Base-by-base conservation (phyloP, 257 asterid species). In the Jacaranda copaia region DNA sequence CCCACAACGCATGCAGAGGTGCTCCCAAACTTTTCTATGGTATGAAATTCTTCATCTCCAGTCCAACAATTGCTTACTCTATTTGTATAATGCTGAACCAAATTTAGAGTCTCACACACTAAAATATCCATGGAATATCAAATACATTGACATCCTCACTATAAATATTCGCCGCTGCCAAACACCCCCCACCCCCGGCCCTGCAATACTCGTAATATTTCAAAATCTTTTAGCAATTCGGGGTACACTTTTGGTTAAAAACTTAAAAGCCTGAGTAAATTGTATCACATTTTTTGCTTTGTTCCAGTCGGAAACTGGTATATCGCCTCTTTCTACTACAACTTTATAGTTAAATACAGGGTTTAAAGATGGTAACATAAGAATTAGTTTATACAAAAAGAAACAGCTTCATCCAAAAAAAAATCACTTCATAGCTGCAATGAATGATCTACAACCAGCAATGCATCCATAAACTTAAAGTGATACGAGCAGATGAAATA, bases 11-110 rank as follows among this genome's bases (percentile, higher is more conserved):
- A 36, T 43, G 38, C 32, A 43, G 3, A n/a, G 35, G 56, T 46
- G 20, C 59, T 60, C 60, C 64, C 32, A 62, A 52, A 16, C 18
- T 51, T 16, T 25, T 68, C 79, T 35, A 16, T 38, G 10, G 35
- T 64, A 35, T 51, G 49, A 58, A 62, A 73, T 25, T 36, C 66
- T 55, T 38, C 51, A 18, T 56, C 62, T 70, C 42, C 61, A 35
- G 60, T 18, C n/a, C 25, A 68, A 39, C 68, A 48, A 39, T 25
- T n/a, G 15, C 19, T 3, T 4, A 68, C 71, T 42, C 48, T n/a
- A 64, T 15, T 18, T 53, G 43, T 51, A 20, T 6, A 57, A 38
- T 45, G 69, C 14, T 15, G 6, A 25, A 63, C 7, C n/a, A 25
- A 9, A 19, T 46, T 53, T 19, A 40, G 42, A 68, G 43, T 43